Conservation (phyloP, 2,329 filamentous ascomycete genomes). For the Alternaria gansuensis region DNA sequence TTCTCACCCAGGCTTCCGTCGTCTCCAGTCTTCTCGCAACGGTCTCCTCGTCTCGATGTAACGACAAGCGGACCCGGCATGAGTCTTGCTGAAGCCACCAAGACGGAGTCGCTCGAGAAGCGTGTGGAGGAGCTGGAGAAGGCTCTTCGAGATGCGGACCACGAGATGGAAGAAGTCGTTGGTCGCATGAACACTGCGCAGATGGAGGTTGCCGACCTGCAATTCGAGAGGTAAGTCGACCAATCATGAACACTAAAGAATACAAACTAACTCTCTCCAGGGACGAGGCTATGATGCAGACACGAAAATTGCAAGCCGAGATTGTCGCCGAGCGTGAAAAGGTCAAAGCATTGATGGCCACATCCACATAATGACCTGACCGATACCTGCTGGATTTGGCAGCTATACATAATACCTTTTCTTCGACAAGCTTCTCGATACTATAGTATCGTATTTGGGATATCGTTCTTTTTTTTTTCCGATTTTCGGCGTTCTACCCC, state of each 20-base stretch:
- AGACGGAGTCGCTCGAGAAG: constrained; percentile 78
- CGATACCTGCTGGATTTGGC: constrained; percentile 28
- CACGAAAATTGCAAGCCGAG: constrained; percentile 72
- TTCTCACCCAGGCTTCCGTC: constrained; percentile 68
- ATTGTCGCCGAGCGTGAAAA: constrained; percentile 71
- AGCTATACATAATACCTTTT: constrained; percentile 23
- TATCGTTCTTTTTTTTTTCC: constrained; percentile 3
- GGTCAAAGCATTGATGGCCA: constrained; percentile 61
- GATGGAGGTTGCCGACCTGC: constrained; percentile 81
- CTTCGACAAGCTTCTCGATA: constrained; percentile 13
- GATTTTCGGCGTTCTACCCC: constrained; percentile 22
- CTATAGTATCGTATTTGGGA: constrained; percentile 18
- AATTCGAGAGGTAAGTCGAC: constrained; percentile 66
- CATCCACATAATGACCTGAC: constrained; percentile 27
- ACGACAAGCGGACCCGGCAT: constrained; percentile 69
- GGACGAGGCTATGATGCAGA: constrained; percentile 77
- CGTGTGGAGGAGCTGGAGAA: constrained; percentile 86
- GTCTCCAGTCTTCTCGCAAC: constrained; percentile 68
- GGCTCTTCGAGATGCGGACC: constrained; percentile 76
- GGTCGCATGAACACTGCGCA: constrained; percentile 82
- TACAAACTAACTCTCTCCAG: constrained; percentile 48
- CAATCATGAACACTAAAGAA: constrained; percentile 20
- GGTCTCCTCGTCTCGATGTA: constrained; percentile 67
- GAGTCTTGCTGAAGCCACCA: constrained; percentile 71
- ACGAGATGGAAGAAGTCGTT: constrained; percentile 85